Evolutionary conservation across 768 basidiomycete species (phyloP).

Genomic region (Auricularia sp.): DNA sequence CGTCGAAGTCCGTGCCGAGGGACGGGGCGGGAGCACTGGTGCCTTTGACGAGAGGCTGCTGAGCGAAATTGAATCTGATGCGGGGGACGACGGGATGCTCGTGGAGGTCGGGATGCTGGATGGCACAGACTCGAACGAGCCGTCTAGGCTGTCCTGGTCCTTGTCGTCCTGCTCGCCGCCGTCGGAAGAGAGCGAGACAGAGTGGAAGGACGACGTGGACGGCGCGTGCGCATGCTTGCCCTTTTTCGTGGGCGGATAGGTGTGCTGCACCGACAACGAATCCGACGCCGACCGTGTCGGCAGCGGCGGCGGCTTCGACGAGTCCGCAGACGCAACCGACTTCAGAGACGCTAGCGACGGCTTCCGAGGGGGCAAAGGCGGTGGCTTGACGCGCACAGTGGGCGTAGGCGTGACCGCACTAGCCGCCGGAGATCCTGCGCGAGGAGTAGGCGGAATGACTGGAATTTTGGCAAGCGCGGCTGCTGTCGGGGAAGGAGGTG

Average conservation of each 20-base stretch:
- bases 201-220: slow-evolving; percentile 76
- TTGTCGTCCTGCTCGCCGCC: slow-evolving; percentile 30
- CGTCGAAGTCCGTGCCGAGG: slow-evolving; percentile 6
- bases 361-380: slow-evolving; percentile 60
- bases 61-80: slow-evolving; percentile 41
- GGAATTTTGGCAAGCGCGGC: not conserved
- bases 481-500: not conserved
- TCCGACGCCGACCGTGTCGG: slow-evolving; percentile 23
- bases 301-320: slow-evolving; percentile 21
- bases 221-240: slow-evolving; percentile 50
- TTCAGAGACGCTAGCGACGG: slow-evolving; percentile 39
- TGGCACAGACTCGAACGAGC: slow-evolving; percentile 65
- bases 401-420: not conserved
- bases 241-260: slow-evolving; percentile 40
- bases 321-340: slow-evolving; percentile 24
- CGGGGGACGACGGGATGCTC: slow-evolving; percentile 33
- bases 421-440: not conserved
- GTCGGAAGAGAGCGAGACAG: slow-evolving; percentile 70
- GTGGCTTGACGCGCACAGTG: slow-evolving; percentile 17
- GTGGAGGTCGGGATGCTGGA: slow-evolving; percentile 46
- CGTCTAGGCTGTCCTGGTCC: slow-evolving; percentile 51
- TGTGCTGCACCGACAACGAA: slow-evolving; percentile 48
- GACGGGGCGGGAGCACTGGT: slow-evolving; percentile 4
- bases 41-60: slow-evolving; percentile 6
- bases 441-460: not conserved